Evolutionary conservation across 345 rosid species (phyloP).

Genomic region (Gossypium sturtianum): DNA sequence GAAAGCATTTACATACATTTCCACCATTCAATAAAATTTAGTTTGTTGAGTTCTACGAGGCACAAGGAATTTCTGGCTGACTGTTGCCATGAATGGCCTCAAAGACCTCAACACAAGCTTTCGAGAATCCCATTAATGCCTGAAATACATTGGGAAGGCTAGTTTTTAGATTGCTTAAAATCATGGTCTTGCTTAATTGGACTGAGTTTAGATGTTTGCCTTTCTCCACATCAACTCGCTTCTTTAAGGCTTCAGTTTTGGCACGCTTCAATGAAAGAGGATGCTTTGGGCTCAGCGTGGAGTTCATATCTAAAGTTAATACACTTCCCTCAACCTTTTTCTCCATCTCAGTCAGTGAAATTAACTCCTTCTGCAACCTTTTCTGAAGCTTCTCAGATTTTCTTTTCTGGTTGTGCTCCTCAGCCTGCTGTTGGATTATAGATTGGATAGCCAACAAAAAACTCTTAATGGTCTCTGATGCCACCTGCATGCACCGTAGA

Average conservation of each 20-base stretch:
- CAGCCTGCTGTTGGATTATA: constrained; percentile 53
- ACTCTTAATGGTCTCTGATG: constrained; percentile 64
- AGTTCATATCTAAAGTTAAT: constrained; percentile 26
- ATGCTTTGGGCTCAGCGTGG: constrained; percentile 55
- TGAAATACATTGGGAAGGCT: constrained; percentile 73
- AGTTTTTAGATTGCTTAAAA: constrained; percentile 59
- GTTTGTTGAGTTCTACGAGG: constrained; percentile 13
- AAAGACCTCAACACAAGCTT: constrained; percentile 48
- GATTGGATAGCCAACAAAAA: constrained; percentile 50
- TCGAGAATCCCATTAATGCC: constrained; percentile 55
- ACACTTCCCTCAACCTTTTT: constrained; percentile 38
- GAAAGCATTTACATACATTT: background rate
- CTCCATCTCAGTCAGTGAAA: constrained; percentile 54
- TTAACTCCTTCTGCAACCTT: constrained; percentile 60
- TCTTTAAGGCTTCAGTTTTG: constrained; percentile 53
- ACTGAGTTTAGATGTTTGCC: constrained; percentile 41
- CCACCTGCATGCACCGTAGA: constrained; percentile 34
- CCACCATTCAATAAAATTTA: background rate
- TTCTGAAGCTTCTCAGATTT: constrained; percentile 53
- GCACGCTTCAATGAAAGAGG: constrained; percentile 57
- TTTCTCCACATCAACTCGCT: constrained; percentile 50
- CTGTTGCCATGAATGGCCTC: constrained; percentile 40
- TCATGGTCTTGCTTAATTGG: constrained; percentile 52
- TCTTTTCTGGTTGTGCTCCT: constrained; percentile 49
- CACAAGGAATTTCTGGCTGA: constrained; percentile 18